Evolutionary conservation across 176 grass and related monocot genomes (phyloP).

Genomic region (Juncus effusus): DNA sequence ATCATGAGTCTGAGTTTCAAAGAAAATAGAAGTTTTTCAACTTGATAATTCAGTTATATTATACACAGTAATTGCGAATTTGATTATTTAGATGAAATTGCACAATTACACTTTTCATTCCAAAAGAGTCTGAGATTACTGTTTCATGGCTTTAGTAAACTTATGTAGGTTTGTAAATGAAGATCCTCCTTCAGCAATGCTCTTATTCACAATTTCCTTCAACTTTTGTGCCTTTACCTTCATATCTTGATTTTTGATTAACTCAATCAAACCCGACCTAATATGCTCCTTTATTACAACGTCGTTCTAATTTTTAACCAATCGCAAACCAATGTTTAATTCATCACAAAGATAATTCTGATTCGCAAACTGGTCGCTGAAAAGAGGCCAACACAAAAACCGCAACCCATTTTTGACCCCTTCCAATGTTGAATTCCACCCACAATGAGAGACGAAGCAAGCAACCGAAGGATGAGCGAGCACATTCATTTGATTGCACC

Average conservation of each 20-base stretch:
- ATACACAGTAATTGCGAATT: too few relatives aligned
- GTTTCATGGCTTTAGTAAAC: slow-evolving; percentile 1
- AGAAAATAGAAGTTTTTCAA: too few relatives aligned
- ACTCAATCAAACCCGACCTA: background rate
- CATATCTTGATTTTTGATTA: background rate
- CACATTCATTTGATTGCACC: slow-evolving; percentile 38
- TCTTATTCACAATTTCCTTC: too few relatives aligned
- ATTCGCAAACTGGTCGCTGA: slow-evolving; percentile 46
- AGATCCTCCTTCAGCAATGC: background rate
- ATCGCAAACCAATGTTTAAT: slow-evolving; percentile 34
- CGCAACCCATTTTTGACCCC: slow-evolving; percentile 14
- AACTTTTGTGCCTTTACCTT: too few relatives aligned
- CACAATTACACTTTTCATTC: background rate
- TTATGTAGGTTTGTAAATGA: background rate
- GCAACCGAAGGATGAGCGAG: slow-evolving; percentile 38
- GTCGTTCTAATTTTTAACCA: slow-evolving; percentile 26
- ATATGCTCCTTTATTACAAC: slow-evolving; percentile 30
- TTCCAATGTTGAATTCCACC: slow-evolving; percentile 55
- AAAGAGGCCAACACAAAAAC: slow-evolving; percentile 65
- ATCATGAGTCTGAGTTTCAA: too few relatives aligned
- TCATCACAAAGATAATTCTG: slow-evolving; percentile 50
- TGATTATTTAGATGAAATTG: too few relatives aligned
- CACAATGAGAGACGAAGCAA: slow-evolving; percentile 54
- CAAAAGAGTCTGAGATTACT: background rate
- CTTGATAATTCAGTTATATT: too few relatives aligned